phyloP scores from a whole-genome alignment of 1,284 basidiomycete species.

The Phlebopus sp. region DNA sequence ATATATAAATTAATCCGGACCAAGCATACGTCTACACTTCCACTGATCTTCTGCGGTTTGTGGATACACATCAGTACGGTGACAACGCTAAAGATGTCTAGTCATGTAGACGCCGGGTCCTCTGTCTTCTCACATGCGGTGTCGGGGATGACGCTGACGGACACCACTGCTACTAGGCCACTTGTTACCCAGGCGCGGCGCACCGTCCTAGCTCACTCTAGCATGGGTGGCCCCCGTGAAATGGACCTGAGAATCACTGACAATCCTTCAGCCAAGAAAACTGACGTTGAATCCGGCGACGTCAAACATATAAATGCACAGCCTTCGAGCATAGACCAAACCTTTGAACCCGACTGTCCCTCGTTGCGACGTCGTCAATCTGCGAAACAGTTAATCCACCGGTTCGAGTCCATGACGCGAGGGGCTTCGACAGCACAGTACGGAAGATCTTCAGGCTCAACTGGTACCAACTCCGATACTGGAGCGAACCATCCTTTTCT shows the following conservation, averaged over 20 bases:
- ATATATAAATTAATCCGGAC: too few relatives aligned
- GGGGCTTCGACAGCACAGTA: constrained; percentile 8
- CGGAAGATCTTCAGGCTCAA: constrained; percentile 7
- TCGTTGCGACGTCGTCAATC: constrained; percentile 30
- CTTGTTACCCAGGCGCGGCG: background rate
- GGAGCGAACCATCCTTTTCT: constrained; percentile 16
- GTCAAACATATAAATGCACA: background rate
- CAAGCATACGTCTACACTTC: background rate
- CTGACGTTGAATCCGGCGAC: background rate
- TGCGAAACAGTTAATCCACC: constrained; percentile 39
- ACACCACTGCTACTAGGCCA: constrained; percentile 1
- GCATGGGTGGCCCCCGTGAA: constrained; percentile 25
- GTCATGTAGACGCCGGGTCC: constrained; percentile 13
- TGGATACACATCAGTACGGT: background rate
- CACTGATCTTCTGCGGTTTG: background rate
- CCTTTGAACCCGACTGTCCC: background rate
- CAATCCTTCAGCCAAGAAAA: background rate
- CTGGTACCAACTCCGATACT: constrained; percentile 12
- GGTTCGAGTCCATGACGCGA: constrained; percentile 39
- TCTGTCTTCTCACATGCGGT: constrained; percentile 6
- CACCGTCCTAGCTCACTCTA: constrained; percentile 9
- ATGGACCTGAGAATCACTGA: constrained; percentile 10
- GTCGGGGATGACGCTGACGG: constrained; percentile 7
- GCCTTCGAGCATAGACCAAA: constrained; percentile 3
- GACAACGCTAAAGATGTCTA: constrained; percentile 12